A percentile compares a stretch with the other conserved stretches of the same genome.
Conservation (phyloP, 495 filamentous ascomycete genomes). For the Lindgomyces ingoldianus region DNA sequence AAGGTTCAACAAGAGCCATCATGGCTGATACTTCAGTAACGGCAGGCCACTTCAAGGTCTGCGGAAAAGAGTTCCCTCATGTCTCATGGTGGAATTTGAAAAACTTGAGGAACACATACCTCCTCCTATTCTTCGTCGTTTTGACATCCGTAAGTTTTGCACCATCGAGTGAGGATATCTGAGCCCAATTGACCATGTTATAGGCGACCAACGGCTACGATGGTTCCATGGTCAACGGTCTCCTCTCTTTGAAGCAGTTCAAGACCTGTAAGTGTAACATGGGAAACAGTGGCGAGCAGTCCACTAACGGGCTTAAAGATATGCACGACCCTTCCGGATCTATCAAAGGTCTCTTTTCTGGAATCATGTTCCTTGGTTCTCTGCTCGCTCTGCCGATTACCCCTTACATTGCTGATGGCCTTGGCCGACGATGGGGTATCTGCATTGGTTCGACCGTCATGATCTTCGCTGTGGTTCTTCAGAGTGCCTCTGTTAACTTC, state of each 20-base stretch:
- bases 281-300: neutral
- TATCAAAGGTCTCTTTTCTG: slow-evolving; percentile 62
- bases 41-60: slow-evolving; percentile 37
- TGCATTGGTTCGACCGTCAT: slow-evolving; percentile 64
- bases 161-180: neutral
- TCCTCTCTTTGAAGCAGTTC: slow-evolving; percentile 47
- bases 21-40: slow-evolving; percentile 17
- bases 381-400: slow-evolving; percentile 65
- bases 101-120: slow-evolving; percentile 28
- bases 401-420: slow-evolving; percentile 61
- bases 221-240: slow-evolving; percentile 50
- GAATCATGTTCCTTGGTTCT: slow-evolving; percentile 69
- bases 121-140: slow-evolving; percentile 32
- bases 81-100: slow-evolving; percentile 23
- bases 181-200: neutral
- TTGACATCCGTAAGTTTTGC: slow-evolving; percentile 21
- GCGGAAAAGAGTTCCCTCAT: slow-evolving; percentile 33
- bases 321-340: slow-evolving; percentile 54
- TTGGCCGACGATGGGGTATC: slow-evolving; percentile 63
- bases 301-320: slow-evolving; percentile 16
- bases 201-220: slow-evolving; percentile 37
- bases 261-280: slow-evolving; percentile 30
- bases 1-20: neutral
- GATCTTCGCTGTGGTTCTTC: slow-evolving; percentile 61
- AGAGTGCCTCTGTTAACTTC: slow-evolving; percentile 54